Percentiles rank a stretch among this genome's conserved stretches.
These are phyloP conservation scores for Candida suzukii DNA, from an alignment of 805 yeast species.

Conservation along the genomic window DNA sequence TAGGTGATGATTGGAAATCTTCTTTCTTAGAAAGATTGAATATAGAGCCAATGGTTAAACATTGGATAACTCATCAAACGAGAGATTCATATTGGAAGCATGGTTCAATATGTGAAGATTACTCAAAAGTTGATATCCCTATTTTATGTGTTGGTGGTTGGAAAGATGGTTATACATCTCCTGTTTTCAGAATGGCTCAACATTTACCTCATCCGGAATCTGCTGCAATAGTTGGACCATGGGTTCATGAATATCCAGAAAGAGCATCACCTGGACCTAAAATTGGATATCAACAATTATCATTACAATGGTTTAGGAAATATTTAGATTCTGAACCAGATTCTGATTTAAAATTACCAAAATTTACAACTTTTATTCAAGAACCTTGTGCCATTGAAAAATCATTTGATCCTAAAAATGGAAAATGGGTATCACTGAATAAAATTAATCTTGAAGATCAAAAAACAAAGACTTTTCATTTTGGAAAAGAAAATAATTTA, in stretches of 20 bases:
- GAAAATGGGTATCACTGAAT: conserved; percentile 34
- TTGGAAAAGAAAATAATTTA: conserved; percentile 9
- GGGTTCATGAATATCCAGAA: conserved; percentile 45
- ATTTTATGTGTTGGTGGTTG: conserved; percentile 39
- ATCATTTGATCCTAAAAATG: conserved; percentile 30
- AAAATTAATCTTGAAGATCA: conserved; percentile 8
- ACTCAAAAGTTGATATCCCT: conserved; percentile 31
- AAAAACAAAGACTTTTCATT: conserved; percentile 8
- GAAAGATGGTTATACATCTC: conserved; percentile 40
- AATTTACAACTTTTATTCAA: conserved; percentile 34
- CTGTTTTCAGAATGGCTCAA: conserved; percentile 36
- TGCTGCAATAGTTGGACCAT: conserved; percentile 35
- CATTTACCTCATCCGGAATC: conserved; percentile 31
- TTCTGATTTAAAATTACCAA: conserved; percentile 24
- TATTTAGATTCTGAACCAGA: conserved; percentile 24
- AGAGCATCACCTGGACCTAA: conserved; percentile 39
- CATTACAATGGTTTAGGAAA: conserved; percentile 34
- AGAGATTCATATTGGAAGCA: conserved; percentile 42
- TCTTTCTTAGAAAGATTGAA: conserved; percentile 35
- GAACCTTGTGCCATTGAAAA: conserved; percentile 32
- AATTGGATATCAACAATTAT: conserved; percentile 36
- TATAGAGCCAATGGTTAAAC: conserved; percentile 31
- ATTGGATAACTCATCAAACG: conserved; percentile 37
- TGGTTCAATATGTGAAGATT: conserved; percentile 38
- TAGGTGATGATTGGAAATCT: conserved; percentile 31